phyloP scores from a whole-genome alignment of 164 flowering plant species.

The Sedum album region DNA sequence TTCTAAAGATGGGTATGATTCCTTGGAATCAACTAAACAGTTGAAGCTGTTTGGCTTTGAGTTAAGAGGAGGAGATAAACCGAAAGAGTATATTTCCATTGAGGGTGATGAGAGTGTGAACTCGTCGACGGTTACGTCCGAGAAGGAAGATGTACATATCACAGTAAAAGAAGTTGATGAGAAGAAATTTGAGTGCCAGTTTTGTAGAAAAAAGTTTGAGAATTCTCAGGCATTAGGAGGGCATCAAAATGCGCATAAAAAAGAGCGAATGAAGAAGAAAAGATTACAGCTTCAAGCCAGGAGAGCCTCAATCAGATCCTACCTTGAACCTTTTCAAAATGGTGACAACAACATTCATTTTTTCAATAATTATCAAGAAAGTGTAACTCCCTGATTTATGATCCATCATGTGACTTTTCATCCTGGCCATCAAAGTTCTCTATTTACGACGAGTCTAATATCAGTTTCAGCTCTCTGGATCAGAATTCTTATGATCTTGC shows the following conservation, averaged over 20 bases:
- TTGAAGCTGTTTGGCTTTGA: neutral
- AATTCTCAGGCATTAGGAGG: constrained; percentile 95
- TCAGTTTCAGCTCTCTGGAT: constrained; percentile 30
- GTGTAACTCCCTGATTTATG: constrained; percentile 27
- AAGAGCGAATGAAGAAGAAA: constrained; percentile 83
- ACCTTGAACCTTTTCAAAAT: constrained; percentile 48
- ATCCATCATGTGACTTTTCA: constrained; percentile 20
- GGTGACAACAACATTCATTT: constrained; percentile 11
- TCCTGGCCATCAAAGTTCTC: constrained; percentile 24
- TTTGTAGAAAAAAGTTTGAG: constrained; percentile 67
- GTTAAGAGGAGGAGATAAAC: neutral
- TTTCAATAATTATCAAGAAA: constrained; percentile 8
- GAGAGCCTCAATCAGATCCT: constrained; percentile 47
- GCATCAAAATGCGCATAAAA: constrained; percentile 98
- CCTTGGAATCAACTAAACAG: neutral
- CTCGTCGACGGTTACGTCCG: constrained; percentile 34
- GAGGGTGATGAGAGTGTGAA: constrained; percentile 55
- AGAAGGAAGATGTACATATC: neutral
- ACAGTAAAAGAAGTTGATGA: constrained; percentile 9
- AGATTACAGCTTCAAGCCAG: constrained; percentile 77
- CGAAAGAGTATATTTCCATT: neutral
- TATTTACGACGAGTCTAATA: constrained; percentile 42
- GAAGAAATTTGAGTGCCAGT: constrained; percentile 76
- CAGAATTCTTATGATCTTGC: constrained; percentile 10
- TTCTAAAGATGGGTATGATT: neutral